phyloP scores from a whole-genome alignment of 73 alveolate genomes.

The Tetrahymena elliotti region DNA sequence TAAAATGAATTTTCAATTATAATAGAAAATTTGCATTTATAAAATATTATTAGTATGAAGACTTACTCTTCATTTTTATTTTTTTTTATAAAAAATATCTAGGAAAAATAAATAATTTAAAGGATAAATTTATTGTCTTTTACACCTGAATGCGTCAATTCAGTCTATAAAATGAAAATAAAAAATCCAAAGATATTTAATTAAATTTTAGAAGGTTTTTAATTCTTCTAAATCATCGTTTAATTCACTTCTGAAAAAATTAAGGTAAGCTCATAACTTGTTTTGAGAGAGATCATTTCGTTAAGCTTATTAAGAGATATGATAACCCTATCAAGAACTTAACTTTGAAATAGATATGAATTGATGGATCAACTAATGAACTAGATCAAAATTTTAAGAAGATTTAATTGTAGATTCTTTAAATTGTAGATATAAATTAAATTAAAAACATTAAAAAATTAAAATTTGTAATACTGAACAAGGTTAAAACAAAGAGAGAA shows the following conservation, averaged over 20 bases:
- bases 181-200: neutral
- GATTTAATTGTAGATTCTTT: neutral
- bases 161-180: neutral
- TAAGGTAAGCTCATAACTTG: neutral
- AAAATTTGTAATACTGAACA: neutral
- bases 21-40: neutral
- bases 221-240: neutral
- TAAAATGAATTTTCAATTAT: too few relatives aligned
- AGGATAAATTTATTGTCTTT: neutral
- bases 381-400: neutral
- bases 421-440: neutral
- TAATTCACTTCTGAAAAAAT: neutral
- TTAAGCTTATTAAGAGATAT: neutral
- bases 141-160: neutral
- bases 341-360: neutral
- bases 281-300: neutral
- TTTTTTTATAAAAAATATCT: too few relatives aligned
- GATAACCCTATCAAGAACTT: neutral
- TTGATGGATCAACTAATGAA: neutral
- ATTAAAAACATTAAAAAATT: neutral
- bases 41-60: neutral
- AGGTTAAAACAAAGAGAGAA: neutral
- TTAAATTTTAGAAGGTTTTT: neutral
- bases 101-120: neutral
- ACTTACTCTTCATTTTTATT: neutral